Conservation (phyloP, 805 yeast species). For the Metschnikowia picachoensis region DNA sequence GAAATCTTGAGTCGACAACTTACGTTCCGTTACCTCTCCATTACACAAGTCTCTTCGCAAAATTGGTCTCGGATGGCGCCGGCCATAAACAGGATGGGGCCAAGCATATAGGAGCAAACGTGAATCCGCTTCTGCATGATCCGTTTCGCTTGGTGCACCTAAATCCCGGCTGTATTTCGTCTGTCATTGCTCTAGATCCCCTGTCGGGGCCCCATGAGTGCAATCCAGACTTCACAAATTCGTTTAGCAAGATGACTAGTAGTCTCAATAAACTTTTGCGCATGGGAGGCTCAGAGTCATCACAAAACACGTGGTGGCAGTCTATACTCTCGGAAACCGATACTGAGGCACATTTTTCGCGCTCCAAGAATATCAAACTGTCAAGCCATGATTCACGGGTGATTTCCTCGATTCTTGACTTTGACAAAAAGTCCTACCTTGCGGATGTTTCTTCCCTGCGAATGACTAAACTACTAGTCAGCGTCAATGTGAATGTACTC, state of each 20-base stretch:
- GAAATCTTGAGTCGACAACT: slow-evolving; percentile 44
- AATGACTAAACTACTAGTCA: slow-evolving; percentile 36
- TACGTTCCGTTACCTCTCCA: slow-evolving; percentile 52
- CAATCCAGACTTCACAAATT: slow-evolving; percentile 17
- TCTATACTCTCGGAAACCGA: slow-evolving; percentile 2
- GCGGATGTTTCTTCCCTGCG: slow-evolving; percentile 26
- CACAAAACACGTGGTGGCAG: slow-evolving; percentile 3
- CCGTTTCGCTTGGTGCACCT: slow-evolving; percentile 49
- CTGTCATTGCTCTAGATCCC: slow-evolving; percentile 14
- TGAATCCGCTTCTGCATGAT: slow-evolving; percentile 51
- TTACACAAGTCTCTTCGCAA: slow-evolving; percentile 39
- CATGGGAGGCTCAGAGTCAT: slow-evolving; percentile 7
- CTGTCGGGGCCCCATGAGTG: slow-evolving; percentile 3
- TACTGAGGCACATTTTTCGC: background rate
- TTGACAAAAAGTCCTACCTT: slow-evolving; percentile 29
- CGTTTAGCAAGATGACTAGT: slow-evolving; percentile 32
- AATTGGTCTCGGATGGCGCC: slow-evolving; percentile 29
- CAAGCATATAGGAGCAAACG: slow-evolving; percentile 49
- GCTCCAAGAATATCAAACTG: background rate
- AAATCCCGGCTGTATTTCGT: slow-evolving; percentile 49
- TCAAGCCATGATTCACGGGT: slow-evolving; percentile 1
- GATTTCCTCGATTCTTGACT: slow-evolving; percentile 26
- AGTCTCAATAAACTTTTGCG: slow-evolving; percentile 29
- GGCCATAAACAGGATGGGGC: slow-evolving; percentile 37
- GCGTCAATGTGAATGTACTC: slow-evolving; percentile 48